These are phyloP conservation scores for Kwoniella mangroviensis DNA, from an alignment of 768 basidiomycete genomes.

Conservation along the genomic window DNA sequence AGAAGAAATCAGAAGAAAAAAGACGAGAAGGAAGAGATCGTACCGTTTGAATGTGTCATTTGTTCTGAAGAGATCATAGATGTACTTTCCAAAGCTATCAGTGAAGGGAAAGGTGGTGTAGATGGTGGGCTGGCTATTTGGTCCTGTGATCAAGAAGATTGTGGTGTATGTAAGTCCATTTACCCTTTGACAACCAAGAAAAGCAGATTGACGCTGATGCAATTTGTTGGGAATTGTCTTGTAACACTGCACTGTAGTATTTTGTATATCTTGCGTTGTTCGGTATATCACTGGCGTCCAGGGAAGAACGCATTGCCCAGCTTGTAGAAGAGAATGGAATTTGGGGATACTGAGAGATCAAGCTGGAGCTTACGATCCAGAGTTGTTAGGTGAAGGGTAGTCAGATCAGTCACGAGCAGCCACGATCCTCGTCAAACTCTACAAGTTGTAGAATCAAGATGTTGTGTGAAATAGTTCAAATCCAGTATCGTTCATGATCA, in stretches of 20 bases:
- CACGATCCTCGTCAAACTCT: too few relatives aligned
- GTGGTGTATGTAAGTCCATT: slow-evolving; percentile 22
- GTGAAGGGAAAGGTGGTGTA: slow-evolving; percentile 19
- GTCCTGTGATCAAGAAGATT: slow-evolving; percentile 18
- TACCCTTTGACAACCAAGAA: neutral
- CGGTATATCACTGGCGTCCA: neutral
- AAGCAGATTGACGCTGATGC: too few relatives aligned
- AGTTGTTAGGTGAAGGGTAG: neutral
- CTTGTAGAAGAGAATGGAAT: slow-evolving; percentile 22
- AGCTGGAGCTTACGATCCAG: slow-evolving; percentile 16
- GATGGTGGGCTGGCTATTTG: slow-evolving; percentile 25
- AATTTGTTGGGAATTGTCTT: too few relatives aligned
- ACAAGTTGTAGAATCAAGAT: too few relatives aligned
- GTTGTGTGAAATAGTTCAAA: too few relatives aligned
- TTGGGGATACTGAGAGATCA: slow-evolving; percentile 2
- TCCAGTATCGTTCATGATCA: too few relatives aligned
- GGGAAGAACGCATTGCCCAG: slow-evolving; percentile 1
- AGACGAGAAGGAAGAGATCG: neutral
- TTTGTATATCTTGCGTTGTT: slow-evolving; percentile 19
- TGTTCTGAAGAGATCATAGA: slow-evolving; percentile 14
- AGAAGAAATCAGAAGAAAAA: neutral
- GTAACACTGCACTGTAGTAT: slow-evolving; percentile 18
- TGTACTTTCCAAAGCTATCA: slow-evolving; percentile 1
- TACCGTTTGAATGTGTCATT: slow-evolving; percentile 17
- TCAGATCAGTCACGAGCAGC: too few relatives aligned